Evolutionary conservation across 345 rosid species (phyloP).

Genomic region (Linum usitatissimum): DNA sequence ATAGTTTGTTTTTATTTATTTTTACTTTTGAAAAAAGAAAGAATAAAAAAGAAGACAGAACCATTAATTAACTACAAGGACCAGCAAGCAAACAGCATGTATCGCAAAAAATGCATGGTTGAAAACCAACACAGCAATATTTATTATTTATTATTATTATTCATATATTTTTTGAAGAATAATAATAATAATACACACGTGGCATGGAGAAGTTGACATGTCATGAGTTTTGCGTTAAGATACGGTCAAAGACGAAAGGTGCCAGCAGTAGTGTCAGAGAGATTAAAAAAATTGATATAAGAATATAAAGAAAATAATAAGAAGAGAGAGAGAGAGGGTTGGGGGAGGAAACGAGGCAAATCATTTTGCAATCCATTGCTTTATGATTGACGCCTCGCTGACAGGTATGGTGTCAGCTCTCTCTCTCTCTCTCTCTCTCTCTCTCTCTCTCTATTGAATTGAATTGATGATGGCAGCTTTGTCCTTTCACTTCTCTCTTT

Average conservation of each 20-base stretch:
- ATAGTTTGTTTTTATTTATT: background rate
- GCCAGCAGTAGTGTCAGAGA: slow-evolving; percentile 12
- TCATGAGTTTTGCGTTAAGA: slow-evolving; percentile 1
- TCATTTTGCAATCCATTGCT: slow-evolving; percentile 59
- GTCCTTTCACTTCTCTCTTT: slow-evolving; percentile 28
- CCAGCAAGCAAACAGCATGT: slow-evolving; percentile 22
- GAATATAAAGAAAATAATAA: background rate
- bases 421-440: too few species aligned
- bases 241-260: slow-evolving; percentile 31
- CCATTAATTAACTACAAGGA: background rate
- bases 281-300: background rate
- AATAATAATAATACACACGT: slow-evolving; percentile 21
- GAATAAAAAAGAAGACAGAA: background rate
- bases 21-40: background rate
- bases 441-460: too few species aligned
- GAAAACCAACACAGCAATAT: background rate
- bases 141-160: too few species aligned
- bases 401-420: slow-evolving; percentile 31
- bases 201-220: slow-evolving; percentile 24
- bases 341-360: slow-evolving; percentile 24
- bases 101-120: background rate
- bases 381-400: slow-evolving; percentile 61
- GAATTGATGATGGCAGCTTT: slow-evolving; percentile 16
- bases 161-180: too few species aligned
- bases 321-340: background rate